phyloP scores from a whole-genome alignment of 371 early-diverging fungal genomes.

The Mucor saturninus region DNA sequence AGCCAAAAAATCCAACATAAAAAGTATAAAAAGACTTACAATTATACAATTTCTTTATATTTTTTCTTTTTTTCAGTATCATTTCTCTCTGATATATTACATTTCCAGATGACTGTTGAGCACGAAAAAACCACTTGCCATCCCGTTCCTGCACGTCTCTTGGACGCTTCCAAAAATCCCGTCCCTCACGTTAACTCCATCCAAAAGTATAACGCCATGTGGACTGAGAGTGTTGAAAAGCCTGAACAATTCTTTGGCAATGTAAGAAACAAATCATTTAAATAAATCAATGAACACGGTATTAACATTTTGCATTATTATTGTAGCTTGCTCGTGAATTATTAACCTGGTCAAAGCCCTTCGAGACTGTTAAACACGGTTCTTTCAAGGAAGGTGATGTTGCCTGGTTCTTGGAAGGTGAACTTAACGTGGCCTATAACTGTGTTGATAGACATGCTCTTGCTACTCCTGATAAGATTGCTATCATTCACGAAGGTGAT shows the following conservation, averaged over 20 bases:
- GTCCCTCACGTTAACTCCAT: slow-evolving; percentile 71
- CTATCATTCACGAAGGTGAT: slow-evolving; percentile 92
- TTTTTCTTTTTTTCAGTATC: slow-evolving; percentile 1
- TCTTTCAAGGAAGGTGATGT: slow-evolving; percentile 77
- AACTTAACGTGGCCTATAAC: slow-evolving; percentile 93
- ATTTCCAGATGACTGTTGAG: slow-evolving; percentile 21
- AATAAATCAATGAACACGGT: not conserved
- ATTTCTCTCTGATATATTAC: slow-evolving; percentile 4
- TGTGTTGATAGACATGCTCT: slow-evolving; percentile 95
- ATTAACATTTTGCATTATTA: not conserved
- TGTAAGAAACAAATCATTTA: slow-evolving; percentile 35
- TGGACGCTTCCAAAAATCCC: slow-evolving; percentile 53
- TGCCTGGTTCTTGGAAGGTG: slow-evolving; percentile 93
- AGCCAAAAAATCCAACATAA: slow-evolving; percentile 18
- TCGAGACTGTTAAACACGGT: slow-evolving; percentile 67
- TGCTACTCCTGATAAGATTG: slow-evolving; percentile 69
- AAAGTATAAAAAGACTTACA: slow-evolving; percentile 14
- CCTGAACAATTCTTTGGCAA: slow-evolving; percentile 82
- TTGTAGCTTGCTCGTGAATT: slow-evolving; percentile 71
- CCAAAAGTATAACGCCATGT: slow-evolving; percentile 74
- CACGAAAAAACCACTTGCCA: slow-evolving; percentile 16
- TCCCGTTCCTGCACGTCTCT: slow-evolving; percentile 58
- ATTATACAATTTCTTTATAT: slow-evolving; percentile 1
- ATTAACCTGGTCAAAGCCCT: slow-evolving; percentile 79
- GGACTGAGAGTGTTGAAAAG: slow-evolving; percentile 74